phyloP scores from a whole-genome alignment of 208 protist genomes.

The Crithidia sp. region DNA sequence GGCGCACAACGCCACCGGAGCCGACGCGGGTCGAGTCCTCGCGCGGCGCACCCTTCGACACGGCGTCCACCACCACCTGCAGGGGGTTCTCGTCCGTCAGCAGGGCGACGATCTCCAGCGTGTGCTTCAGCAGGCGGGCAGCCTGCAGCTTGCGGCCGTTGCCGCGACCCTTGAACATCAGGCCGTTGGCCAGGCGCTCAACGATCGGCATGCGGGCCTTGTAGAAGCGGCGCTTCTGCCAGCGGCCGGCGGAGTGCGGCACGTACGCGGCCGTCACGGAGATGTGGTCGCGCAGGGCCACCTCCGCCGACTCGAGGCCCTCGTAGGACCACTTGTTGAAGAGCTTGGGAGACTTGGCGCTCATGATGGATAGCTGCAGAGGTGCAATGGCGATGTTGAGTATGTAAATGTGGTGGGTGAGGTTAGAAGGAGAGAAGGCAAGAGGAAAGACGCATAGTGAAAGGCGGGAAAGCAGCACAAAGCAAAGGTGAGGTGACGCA shows the following conservation, averaged over 20 bases:
- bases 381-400: too few species aligned
- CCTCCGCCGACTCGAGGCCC: constrained; percentile 80
- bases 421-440: too few species aligned
- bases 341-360: constrained; percentile 81
- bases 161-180: constrained; percentile 99
- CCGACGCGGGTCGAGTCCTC: constrained; percentile 99
- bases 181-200: constrained; percentile 96
- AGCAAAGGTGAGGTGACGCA: too few species aligned
- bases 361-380: constrained; percentile 43
- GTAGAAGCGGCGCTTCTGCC: constrained; percentile 98
- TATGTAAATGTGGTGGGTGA: too few species aligned
- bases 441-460: too few species aligned
- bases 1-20: constrained; percentile 98
- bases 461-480: too few species aligned
- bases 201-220: constrained; percentile 97
- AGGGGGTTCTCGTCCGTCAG: constrained; percentile 99
- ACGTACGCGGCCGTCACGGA: constrained; percentile 95
- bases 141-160: constrained; percentile 99
- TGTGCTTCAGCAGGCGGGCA: constrained; percentile 98
- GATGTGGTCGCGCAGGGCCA: constrained; percentile 98
- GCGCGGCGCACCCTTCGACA: constrained; percentile 98
- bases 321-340: constrained; percentile 94
- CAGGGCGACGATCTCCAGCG: constrained; percentile 99
- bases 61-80: constrained; percentile 98
- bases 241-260: constrained; percentile 99